Evolutionary conservation across 768 basidiomycete genomes (phyloP).

Genomic region (Rhizopogon sp.): DNA sequence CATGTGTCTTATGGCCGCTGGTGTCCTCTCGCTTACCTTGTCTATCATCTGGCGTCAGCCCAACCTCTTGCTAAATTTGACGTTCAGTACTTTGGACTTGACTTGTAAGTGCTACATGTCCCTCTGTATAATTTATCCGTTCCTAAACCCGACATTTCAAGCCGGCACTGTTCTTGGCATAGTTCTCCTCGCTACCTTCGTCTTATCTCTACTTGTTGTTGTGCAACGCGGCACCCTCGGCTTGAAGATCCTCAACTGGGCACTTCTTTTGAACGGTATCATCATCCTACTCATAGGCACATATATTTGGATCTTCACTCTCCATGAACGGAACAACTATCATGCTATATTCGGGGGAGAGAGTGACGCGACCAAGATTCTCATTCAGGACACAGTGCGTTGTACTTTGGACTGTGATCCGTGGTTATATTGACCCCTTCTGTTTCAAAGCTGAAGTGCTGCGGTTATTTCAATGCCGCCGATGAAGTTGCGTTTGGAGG

Average conservation of each 20-base stretch:
- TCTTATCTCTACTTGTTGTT: slow-evolving; percentile 67
- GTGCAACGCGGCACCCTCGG: slow-evolving; percentile 63
- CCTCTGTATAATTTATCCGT: background rate
- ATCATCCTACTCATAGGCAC: slow-evolving; percentile 62
- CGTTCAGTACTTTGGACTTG: slow-evolving; percentile 53
- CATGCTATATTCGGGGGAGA: slow-evolving; percentile 48
- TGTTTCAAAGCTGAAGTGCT: slow-evolving; percentile 62
- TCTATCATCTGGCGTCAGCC: slow-evolving; percentile 69
- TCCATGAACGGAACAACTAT: slow-evolving; percentile 68
- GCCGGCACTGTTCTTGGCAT: slow-evolving; percentile 71
- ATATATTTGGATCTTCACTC: slow-evolving; percentile 78
- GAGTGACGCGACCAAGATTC: slow-evolving; percentile 40
- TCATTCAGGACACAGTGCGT: slow-evolving; percentile 71
- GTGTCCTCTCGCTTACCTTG: slow-evolving; percentile 56
- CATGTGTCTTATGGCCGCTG: slow-evolving; percentile 65
- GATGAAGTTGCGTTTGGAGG: slow-evolving; percentile 58
- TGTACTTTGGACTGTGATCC: background rate
- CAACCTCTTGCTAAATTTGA: slow-evolving; percentile 70
- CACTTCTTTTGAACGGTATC: slow-evolving; percentile 59
- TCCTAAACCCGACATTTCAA: slow-evolving; percentile 21
- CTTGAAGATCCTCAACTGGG: slow-evolving; percentile 74
- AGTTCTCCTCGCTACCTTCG: slow-evolving; percentile 58
- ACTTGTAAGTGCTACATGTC: slow-evolving; percentile 40
- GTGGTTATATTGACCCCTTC: background rate
- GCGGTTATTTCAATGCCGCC: slow-evolving; percentile 76